Conservation (phyloP, 306 rosid species). For the Begonia loranthoides region DNA sequence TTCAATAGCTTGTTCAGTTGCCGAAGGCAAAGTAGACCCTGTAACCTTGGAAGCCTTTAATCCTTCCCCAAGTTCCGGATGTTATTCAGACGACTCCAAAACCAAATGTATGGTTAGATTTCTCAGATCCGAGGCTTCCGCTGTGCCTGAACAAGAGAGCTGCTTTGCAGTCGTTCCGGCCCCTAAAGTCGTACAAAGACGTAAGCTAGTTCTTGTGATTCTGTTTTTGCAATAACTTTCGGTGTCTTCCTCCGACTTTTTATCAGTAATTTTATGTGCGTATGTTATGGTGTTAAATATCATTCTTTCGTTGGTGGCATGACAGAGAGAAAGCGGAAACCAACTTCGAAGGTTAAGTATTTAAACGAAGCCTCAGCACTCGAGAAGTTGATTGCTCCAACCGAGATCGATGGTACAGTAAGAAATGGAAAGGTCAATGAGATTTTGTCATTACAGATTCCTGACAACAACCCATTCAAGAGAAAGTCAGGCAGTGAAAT, state of each 20-base stretch:
- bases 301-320: neutral
- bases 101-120: slow-evolving; percentile 17
- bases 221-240: no score
- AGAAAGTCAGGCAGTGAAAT: slow-evolving; percentile 29
- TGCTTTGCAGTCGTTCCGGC: slow-evolving; percentile 40
- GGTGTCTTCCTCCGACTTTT: no score
- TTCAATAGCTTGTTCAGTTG: slow-evolving; percentile 58
- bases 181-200: slow-evolving; percentile 18
- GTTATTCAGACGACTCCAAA: slow-evolving; percentile 14
- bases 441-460: slow-evolving; percentile 29
- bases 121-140: slow-evolving; percentile 23
- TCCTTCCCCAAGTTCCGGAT: slow-evolving; percentile 19
- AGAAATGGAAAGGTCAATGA: slow-evolving; percentile 9
- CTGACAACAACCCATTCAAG: slow-evolving; percentile 75
- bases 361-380: slow-evolving; percentile 36
- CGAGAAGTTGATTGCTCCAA: slow-evolving; percentile 44
- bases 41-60: slow-evolving; percentile 68
- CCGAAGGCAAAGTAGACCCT: slow-evolving; percentile 78
- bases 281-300: no score
- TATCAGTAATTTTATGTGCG: neutral
- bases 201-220: slow-evolving; percentile 15
- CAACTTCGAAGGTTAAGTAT: slow-evolving; percentile 13
- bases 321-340: slow-evolving; percentile 24
- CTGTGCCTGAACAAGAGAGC: slow-evolving; percentile 18
- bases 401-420: slow-evolving; percentile 12